Base-by-base conservation (phyloP, 2,329 filamentous ascomycete genomes). In the Xylariomycetidae sp. region DNA sequence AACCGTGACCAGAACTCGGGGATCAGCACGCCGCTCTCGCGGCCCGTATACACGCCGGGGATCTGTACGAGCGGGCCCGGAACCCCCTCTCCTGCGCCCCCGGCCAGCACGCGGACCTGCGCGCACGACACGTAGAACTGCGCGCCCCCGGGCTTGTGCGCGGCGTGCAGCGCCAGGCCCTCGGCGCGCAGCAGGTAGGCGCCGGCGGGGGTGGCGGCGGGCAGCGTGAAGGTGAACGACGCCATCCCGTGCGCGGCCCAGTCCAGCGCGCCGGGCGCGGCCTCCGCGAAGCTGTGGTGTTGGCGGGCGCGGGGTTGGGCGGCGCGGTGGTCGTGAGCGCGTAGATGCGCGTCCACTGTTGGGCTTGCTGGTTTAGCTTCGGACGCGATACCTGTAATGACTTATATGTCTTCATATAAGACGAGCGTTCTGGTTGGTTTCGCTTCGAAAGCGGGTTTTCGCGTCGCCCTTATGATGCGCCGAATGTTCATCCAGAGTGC, bases 51-150 rank as follows among this genome's bases (percentile, higher is more conserved):
- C 16, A 39, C 34, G 2, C 44, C 46, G 4, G 40, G 47, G n/a
- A 50, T 46, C 15, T 25, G 36, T 1, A 46, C 39, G 13, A 40
- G 22, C 6, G 43, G 42, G 2, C 38, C 39, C 17, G 31, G 29
- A 6, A 28, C 24, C 14, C 27, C 35, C 2, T 12, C 31, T 6
- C 25, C 34, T 1, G 30, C 29, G 17, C 25, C 5, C 5, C 29
- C 15, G 10, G 10, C 32, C 8, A 34, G 16, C n/a, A 43, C 38
- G 19, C 25, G 36, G 29, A 45, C 38, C 36, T 42, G 42, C 25
- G 44, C 46, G 32, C 44, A 49, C 22, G 40, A 39, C 15, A 46
- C 38, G 37, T 50, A 47, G 28, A 50, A 46, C 19, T 50, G 41
- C 2, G 44, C 46, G 4, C 25, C 28, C 3, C 33, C 43, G 18